These are phyloP conservation scores for Tricladium varicosporioides DNA, from an alignment of 2,329 filamentous ascomycete species.

Conservation along the genomic window DNA sequence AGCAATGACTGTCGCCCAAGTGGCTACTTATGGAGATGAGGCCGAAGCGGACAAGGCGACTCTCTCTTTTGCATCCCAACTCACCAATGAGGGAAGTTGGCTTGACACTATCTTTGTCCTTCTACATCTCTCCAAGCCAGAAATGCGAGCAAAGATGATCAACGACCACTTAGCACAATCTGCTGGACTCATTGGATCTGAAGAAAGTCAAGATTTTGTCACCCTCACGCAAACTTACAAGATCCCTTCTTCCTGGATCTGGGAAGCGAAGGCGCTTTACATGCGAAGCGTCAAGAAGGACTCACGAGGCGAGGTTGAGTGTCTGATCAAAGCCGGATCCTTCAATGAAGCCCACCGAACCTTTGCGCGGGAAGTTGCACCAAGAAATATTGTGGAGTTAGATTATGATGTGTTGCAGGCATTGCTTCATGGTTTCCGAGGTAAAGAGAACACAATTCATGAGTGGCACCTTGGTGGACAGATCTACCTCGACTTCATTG, in stretches of 20 bases:
- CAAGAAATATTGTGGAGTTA: constrained; percentile 75
- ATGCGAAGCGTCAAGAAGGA: constrained; percentile 73
- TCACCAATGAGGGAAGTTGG: constrained; percentile 65
- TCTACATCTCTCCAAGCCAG: constrained; percentile 65
- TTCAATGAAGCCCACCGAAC: constrained; percentile 82
- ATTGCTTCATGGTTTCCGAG: constrained; percentile 70
- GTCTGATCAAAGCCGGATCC: constrained; percentile 73
- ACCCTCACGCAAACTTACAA: constrained; percentile 63
- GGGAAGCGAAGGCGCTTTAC: constrained; percentile 80
- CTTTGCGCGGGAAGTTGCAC: constrained; percentile 77
- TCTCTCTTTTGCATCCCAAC: constrained; percentile 61
- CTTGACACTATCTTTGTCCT: constrained; percentile 74
- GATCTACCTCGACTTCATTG: constrained; percentile 67
- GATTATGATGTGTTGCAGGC: constrained; percentile 69
- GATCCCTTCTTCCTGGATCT: constrained; percentile 77
- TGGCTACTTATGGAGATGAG: constrained; percentile 49
- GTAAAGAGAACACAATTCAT: constrained; percentile 57
- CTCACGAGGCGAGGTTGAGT: constrained; percentile 69
- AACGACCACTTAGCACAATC: constrained; percentile 74
- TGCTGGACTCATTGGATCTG: constrained; percentile 62
- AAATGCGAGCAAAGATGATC: constrained; percentile 63
- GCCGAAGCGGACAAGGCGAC: constrained; percentile 64
- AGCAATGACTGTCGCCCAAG: constrained; percentile 52
- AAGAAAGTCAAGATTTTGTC: constrained; percentile 54
- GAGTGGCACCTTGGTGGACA: constrained; percentile 79